Evolutionary conservation across 352 stramenopile species (phyloP), one percentile per base, ranked within the genome.

Genomic region (Globisporangium sylvaticum): DNA sequence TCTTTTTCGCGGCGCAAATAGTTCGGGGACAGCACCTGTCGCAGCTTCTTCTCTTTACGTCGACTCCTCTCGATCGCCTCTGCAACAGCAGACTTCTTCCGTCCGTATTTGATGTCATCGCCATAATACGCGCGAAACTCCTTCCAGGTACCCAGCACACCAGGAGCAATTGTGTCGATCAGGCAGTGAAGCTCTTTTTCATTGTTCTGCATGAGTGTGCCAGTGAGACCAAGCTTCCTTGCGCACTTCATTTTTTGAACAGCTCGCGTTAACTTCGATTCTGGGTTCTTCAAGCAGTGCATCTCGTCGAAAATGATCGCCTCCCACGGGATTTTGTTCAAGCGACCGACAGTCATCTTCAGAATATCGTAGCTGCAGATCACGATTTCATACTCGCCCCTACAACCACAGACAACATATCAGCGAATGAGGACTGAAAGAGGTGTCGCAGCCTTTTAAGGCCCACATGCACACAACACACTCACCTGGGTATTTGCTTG

Each of bases 251-350:
- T 78, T 4, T 75, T 65, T 34, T 90, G 90, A 0, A 97, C 87
- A 58, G 92, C 79, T 52, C 83, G 68, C 1, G 84, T 90, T 5
- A 99, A 78, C 66, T 98, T 97, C 15, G 96, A 94, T 57, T 98
- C 96, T 22, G 94, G 82, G 75, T 99, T 99, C 65, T 98, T 98
- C 29, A 99, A 81, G 42, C 97, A 96, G 80, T 99, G 98, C 61
- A 98, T 98, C 77, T 99, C 98, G 73, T 99, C 98, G 14, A 99
- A 91, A 62, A 99, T 90, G 60, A 98, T 80, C 5, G 90, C 81
- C 69, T 95, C 85, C 95, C 98, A 99, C 15, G 74, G 64, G 15
- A 90, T 78, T n/a, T 71, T 72, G 61, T 85, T 74, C 89, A 92
- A 65, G 66, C 88, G 77, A 97, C 91, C 68, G 90, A 90, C 56